phyloP scores from a whole-genome alignment of 1,284 basidiomycete species.

The Ganoderma leucocontextum region DNA sequence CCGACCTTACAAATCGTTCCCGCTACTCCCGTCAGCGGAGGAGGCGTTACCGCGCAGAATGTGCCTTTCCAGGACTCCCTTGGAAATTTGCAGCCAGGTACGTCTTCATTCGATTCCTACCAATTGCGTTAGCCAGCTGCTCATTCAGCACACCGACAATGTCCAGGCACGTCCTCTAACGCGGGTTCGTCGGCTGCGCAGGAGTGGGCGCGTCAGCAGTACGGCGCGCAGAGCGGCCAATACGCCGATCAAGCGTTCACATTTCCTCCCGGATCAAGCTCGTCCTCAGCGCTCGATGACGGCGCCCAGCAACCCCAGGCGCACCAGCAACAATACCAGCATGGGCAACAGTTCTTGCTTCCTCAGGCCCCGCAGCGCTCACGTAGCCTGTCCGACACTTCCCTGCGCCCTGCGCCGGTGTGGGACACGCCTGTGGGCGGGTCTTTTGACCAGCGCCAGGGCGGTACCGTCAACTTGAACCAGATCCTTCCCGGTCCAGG shows the following conservation, averaged over 20 bases:
- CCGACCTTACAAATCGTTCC: constrained; percentile 80
- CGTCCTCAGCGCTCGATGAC: constrained; percentile 32
- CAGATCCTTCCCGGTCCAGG: constrained; percentile 50
- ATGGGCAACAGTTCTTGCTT: constrained; percentile 40
- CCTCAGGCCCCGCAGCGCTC: constrained; percentile 44
- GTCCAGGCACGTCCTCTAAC: constrained; percentile 24
- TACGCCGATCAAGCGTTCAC: constrained; percentile 42
- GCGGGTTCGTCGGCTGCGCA: constrained; percentile 20
- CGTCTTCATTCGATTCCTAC: constrained; percentile 8
- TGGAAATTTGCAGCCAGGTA: constrained; percentile 56
- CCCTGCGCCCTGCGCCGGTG: constrained; percentile 56
- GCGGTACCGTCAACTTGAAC: constrained; percentile 54
- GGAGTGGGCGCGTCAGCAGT: constrained; percentile 30
- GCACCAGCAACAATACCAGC: constrained; percentile 32
- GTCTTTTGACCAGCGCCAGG: constrained; percentile 38
- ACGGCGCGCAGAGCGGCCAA: constrained; percentile 30
- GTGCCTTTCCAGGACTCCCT: constrained; percentile 59
- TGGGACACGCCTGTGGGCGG: constrained; percentile 56
- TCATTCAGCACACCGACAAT: constrained; percentile 10
- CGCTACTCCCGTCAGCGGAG: constrained; percentile 79
- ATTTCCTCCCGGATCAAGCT: constrained; percentile 39
- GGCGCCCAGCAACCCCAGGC: constrained; percentile 31
- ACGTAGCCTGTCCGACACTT: constrained; percentile 69
- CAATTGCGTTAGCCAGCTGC: not conserved
- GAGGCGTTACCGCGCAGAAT: constrained; percentile 53